phyloP scores from a whole-genome alignment of 768 basidiomycete genomes.

The Hypholoma fasciculare region DNA sequence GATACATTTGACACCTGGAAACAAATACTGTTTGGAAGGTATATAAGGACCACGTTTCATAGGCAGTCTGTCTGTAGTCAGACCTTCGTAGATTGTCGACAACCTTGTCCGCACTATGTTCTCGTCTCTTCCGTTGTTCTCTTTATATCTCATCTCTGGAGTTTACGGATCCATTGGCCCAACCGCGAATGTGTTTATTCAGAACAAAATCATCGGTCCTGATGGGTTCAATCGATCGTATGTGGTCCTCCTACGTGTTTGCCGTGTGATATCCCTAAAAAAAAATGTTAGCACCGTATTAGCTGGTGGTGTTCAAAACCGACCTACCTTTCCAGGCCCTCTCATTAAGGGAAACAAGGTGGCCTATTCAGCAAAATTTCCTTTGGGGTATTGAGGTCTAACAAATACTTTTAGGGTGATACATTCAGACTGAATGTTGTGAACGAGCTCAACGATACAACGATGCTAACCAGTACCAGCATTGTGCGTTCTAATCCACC shows the following conservation, averaged over 20 bases:
- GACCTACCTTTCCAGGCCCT: background rate
- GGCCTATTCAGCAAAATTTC: too few species aligned
- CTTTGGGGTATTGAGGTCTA: background rate
- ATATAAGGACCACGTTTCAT: too few species aligned
- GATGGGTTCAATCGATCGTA: constrained; percentile 15
- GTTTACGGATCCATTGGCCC: constrained; percentile 4
- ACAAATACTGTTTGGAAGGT: too few species aligned
- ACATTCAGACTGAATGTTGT: constrained; percentile 45
- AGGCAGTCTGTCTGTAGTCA: too few species aligned
- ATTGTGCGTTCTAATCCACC: constrained; percentile 35
- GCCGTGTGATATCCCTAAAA: background rate
- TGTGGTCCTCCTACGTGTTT: background rate
- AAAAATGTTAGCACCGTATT: background rate
- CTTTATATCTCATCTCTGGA: too few species aligned
- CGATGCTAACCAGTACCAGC: constrained; percentile 48
- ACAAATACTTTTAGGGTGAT: constrained; percentile 26
- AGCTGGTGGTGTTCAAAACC: background rate
- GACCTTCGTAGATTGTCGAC: too few species aligned
- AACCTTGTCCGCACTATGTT: too few species aligned
- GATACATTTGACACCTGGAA: too few species aligned
- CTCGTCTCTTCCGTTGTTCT: too few species aligned
- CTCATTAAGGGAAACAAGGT: background rate
- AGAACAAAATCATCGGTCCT: constrained; percentile 9
- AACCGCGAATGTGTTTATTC: constrained; percentile 4
- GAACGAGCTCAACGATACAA: constrained; percentile 41